Evolutionary conservation across 768 basidiomycete genomes (phyloP).

Genomic region (Tubosaeta sp.): DNA sequence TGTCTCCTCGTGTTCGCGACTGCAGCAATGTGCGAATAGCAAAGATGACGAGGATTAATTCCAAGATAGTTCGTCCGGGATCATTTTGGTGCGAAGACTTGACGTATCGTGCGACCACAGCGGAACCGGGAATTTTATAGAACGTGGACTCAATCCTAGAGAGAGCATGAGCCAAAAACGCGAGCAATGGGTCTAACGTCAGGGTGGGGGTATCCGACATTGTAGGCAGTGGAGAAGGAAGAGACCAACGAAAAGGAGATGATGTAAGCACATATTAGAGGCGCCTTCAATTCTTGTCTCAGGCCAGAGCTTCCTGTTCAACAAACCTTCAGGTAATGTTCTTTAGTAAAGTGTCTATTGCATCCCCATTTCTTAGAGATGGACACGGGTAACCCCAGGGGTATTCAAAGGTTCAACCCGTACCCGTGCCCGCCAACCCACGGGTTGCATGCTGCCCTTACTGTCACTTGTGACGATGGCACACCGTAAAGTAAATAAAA

Average conservation of each 20-base stretch:
- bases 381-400: too few relatives aligned
- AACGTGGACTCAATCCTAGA: constrained; percentile 61
- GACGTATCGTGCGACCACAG: constrained; percentile 85
- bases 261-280: too few relatives aligned
- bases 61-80: constrained; percentile 86
- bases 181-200: constrained; percentile 51
- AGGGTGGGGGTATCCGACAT: constrained; percentile 36
- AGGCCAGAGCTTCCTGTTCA: too few relatives aligned
- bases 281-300: too few relatives aligned
- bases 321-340: too few relatives aligned
- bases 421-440: too few relatives aligned
- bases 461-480: too few relatives aligned
- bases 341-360: too few relatives aligned
- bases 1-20: constrained; percentile 82
- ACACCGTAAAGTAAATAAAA: too few relatives aligned
- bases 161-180: constrained; percentile 60
- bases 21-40: constrained; percentile 89
- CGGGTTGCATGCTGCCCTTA: too few relatives aligned
- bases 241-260: constrained; percentile 1
- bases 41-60: constrained; percentile 83
- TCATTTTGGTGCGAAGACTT: constrained; percentile 95
- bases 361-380: too few relatives aligned
- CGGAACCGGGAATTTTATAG: constrained; percentile 74
- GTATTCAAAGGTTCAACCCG: too few relatives aligned
- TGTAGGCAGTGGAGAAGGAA: constrained; percentile 8